phyloP scores from a whole-genome alignment of 1,284 basidiomycete species.

The Phylloboletellus chloephorus region DNA sequence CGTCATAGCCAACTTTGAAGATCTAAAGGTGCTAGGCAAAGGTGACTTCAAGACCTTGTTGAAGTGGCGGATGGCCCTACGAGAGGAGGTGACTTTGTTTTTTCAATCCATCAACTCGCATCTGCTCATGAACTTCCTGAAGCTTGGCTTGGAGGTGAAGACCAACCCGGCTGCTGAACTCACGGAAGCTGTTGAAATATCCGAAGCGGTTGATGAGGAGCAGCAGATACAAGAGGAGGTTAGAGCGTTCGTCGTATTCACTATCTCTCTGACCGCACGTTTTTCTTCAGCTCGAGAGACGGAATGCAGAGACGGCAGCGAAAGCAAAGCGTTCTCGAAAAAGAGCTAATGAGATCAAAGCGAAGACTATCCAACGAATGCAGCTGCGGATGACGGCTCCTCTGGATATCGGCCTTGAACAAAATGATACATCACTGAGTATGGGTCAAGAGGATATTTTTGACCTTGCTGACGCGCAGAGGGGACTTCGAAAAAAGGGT shows the following conservation, averaged over 20 bases:
- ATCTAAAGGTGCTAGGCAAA: constrained; percentile 96
- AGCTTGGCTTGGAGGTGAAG: constrained; percentile 82
- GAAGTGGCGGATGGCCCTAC: constrained; percentile 84
- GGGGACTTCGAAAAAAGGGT: constrained; percentile 40
- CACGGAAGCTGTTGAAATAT: constrained; percentile 72
- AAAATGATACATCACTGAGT: constrained; percentile 65
- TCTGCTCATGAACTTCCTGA: constrained; percentile 7
- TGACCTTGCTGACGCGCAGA: constrained; percentile 65
- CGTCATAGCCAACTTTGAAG: constrained; percentile 77
- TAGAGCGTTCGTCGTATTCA: constrained; percentile 5
- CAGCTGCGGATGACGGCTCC: constrained; percentile 98
- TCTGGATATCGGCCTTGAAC: constrained; percentile 90
- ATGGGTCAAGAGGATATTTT: constrained; percentile 81
- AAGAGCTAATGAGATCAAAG: constrained; percentile 85
- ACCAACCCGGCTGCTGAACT: constrained; percentile 65
- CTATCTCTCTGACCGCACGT: constrained; percentile 4
- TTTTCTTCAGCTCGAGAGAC: constrained; percentile 64
- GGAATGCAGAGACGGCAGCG: constrained; percentile 74
- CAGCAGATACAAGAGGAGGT: constrained; percentile 86
- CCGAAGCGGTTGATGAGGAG: constrained; percentile 79
- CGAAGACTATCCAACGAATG: constrained; percentile 88
- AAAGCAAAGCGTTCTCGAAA: constrained; percentile 81
- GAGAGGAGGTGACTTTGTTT: constrained; percentile 62
- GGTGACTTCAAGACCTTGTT: constrained; percentile 93
- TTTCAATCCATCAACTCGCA: constrained; percentile 1